Base-by-base conservation (phyloP, 2,329 filamentous ascomycete species). In the Ceratocystis destructans region DNA sequence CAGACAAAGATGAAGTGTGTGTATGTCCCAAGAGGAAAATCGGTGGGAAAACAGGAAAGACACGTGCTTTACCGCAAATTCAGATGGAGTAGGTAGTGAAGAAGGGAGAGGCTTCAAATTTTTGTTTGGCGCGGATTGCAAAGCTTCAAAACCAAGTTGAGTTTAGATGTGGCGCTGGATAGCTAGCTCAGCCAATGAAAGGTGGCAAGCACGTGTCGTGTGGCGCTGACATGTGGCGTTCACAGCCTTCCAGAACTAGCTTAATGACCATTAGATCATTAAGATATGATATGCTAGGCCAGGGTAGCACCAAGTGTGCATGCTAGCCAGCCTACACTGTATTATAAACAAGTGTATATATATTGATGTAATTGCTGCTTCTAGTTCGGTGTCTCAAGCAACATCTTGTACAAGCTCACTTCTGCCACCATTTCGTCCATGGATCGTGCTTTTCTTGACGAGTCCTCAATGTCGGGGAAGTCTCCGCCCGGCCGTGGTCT, bases 351-450 rank as follows among this genome's bases (percentile, higher is more conserved):
- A 10, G 17, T 7, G 22, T n/a, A 33, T 7, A 41, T 8, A 37
- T 37, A 37, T 12, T 41, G 37, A 41, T 41, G 10, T 17, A 15
- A 33, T 64, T 20, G 17, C 73, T 76, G 76, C 81, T 78, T 69
- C 77, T 75, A 68, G 71, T 73, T 70, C 7, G 15, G 8, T 33
- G 17, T 8, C 25, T 25, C n/a, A 17, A 86, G 70, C 10, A 78
- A 79, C 61, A 73, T 72, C 66, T 81, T 83, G 71, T 92, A 84
- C 78, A 82, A 78, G 70, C 81, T 79, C 8, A 91, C 91, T 79
- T 96, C 93, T 8, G 79, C 79, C 69, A 80, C 79, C 93, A 97
- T 96, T 72, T 90, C 89, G 71, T 85, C 85, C 74, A 82, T 81
- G 25, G 77, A 82, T 74, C 91, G 83, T 5, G 88, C 80, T 74